These are phyloP conservation scores for Letharia columbiana DNA, from an alignment of 495 filamentous ascomycete species.

Conservation along the genomic window DNA sequence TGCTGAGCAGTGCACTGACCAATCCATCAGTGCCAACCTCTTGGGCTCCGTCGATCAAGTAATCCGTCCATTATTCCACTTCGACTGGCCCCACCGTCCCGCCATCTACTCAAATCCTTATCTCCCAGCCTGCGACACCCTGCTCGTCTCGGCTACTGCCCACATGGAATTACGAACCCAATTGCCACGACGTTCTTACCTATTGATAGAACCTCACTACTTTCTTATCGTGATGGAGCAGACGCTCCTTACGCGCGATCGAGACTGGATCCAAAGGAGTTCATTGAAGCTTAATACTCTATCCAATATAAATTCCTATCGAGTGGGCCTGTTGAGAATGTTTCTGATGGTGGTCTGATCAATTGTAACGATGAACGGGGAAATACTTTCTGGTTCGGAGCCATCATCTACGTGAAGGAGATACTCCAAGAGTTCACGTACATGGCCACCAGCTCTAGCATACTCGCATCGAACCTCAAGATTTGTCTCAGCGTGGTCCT, in stretches of 20 bases:
- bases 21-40: not conserved
- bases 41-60: not conserved
- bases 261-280: not conserved
- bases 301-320: not conserved
- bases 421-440: not conserved
- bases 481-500: not conserved
- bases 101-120: not conserved
- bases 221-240: not conserved
- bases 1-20: not conserved
- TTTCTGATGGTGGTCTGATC: not conserved
- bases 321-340: not conserved
- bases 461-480: not conserved
- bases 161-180: not conserved
- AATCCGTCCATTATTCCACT: constrained; percentile 1
- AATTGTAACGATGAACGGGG: not conserved
- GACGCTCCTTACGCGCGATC: not conserved
- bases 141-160: not conserved
- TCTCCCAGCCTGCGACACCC: too few relatives aligned
- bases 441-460: not conserved
- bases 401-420: constrained; percentile 2
- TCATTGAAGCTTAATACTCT: not conserved
- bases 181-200: not conserved
- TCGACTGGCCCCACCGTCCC: not conserved
- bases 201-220: not conserved
- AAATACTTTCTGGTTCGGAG: not conserved